Conservation (phyloP, 768 basidiomycete genomes). For the Macrolepiota dolichaula region DNA sequence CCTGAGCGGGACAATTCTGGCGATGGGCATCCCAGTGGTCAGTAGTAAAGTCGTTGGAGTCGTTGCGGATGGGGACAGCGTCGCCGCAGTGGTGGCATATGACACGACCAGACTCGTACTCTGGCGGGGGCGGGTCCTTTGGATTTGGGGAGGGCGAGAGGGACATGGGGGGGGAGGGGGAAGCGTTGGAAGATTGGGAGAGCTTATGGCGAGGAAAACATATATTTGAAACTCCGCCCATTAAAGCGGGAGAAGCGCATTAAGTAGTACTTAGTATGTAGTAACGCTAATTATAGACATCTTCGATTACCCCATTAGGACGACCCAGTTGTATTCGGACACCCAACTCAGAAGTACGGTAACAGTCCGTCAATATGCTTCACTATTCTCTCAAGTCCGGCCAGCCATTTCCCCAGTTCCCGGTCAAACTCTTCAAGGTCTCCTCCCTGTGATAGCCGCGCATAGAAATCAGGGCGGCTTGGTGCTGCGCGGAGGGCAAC, state of each 20-base stretch:
- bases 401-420: conserved; percentile 60
- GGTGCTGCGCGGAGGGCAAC: conserved; percentile 61
- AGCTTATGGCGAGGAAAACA: conserved; percentile 10
- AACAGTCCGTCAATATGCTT: conserved; percentile 49
- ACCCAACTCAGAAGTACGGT: conserved; percentile 10
- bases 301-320: conserved; percentile 29
- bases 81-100: conserved; percentile 63
- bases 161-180: background rate
- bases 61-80: conserved; percentile 65
- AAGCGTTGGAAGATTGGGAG: background rate
- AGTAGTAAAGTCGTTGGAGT: conserved; percentile 61
- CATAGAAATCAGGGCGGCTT: conserved; percentile 58
- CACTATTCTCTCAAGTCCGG: conserved; percentile 51
- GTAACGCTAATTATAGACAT: conserved; percentile 41
- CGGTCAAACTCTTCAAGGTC: conserved; percentile 49
- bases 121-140: conserved; percentile 21
- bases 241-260: conserved; percentile 11
- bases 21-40: conserved; percentile 72
- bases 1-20: conserved; percentile 3
- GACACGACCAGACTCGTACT: conserved; percentile 66
- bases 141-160: conserved; percentile 9
- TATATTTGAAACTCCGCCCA: conserved; percentile 13
- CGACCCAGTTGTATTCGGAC: conserved; percentile 5
- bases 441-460: conserved; percentile 56
- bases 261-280: background rate